Base-by-base conservation (phyloP, 225 moss, liverwort and hornwort genomes). In the Bryum argenteum region DNA sequence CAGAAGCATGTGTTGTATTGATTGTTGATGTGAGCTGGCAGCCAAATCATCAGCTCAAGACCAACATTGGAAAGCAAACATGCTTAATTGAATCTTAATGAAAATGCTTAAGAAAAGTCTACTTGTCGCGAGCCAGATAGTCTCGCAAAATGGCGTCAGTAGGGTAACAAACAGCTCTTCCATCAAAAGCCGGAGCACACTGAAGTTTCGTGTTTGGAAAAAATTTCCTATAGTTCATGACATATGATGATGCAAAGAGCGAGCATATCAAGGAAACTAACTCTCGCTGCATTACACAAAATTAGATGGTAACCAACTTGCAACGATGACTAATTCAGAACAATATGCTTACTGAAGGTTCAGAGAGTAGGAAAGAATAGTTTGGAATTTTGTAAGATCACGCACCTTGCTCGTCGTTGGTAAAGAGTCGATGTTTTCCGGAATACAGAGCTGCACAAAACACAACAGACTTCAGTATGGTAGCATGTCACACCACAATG, bases 1-100 rank as follows among this genome's bases (percentile, higher is more conserved):
- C 91, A 96, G 74, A 89, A 96, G 84, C 96, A 96, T 7, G 93
- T 90, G 55, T 90, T 96, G 70, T 93, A 97, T 68, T 93, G 93
- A 73, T 97, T 93, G 62, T 93, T 93, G 55, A 89, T 81, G 77
- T 97, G 93, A 78, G 91, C 91, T 94, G 68, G 60, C 17, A 74
- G 45, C 15, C 41, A 73, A 40, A 19, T 10, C 21, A 38, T 57
- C 62, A 24, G 54, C 20, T 57, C 24, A 43, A 62, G 9, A 53
- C 28, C 69, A 10, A 11, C 3, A 43, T 43, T 7, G 47, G 1
- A 47, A 37, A 1, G 48, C 14, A 12, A 3, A 45, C 45, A 45
- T 45, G 5, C 45, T 12, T 2, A 15, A 67, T 64, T n/a, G 38
- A 47, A 73, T 26, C 45, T 40, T 19, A 63, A n/a, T 17, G 63